Percentiles rank a stretch among this genome's conserved stretches.
Evolutionary conservation across 2,329 filamentous ascomycete species (phyloP).

Genomic region (Mariannaea sp.): DNA sequence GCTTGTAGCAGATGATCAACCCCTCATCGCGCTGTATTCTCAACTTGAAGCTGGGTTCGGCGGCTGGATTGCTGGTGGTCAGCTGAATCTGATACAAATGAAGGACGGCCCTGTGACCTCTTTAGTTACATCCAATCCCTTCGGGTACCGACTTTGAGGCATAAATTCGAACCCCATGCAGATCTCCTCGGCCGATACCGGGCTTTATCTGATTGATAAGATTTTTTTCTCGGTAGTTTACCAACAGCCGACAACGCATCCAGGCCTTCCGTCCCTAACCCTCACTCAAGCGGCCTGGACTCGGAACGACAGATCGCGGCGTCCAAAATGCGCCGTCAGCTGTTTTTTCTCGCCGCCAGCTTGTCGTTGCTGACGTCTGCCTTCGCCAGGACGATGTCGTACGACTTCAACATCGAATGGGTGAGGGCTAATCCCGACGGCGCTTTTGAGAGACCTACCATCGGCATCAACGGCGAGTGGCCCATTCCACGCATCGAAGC

Average conservation of each 20-base stretch:
- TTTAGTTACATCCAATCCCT: too few species aligned
- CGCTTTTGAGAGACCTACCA: conserved; percentile 64
- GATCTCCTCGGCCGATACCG: conserved; percentile 16
- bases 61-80: not conserved
- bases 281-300: not conserved
- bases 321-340: conserved; percentile 10
- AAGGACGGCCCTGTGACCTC: too few species aligned
- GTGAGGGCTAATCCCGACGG: conserved; percentile 74
- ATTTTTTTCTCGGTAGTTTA: conserved; percentile 14
- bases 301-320: too few species aligned
- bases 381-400: conserved; percentile 53
- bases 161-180: not conserved
- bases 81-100: too few species aligned
- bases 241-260: not conserved
- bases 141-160: too few species aligned
- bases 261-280: too few species aligned
- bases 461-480: conserved; percentile 79
- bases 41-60: not conserved
- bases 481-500: conserved; percentile 70
- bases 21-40: not conserved
- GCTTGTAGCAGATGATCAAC: not conserved
- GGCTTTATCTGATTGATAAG: conserved; percentile 35
- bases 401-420: conserved; percentile 74
- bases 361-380: conserved; percentile 10
- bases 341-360: not conserved